These are phyloP conservation scores for Camillea tinctor DNA, from an alignment of 2,329 filamentous ascomycete genomes.

Conservation along the genomic window DNA sequence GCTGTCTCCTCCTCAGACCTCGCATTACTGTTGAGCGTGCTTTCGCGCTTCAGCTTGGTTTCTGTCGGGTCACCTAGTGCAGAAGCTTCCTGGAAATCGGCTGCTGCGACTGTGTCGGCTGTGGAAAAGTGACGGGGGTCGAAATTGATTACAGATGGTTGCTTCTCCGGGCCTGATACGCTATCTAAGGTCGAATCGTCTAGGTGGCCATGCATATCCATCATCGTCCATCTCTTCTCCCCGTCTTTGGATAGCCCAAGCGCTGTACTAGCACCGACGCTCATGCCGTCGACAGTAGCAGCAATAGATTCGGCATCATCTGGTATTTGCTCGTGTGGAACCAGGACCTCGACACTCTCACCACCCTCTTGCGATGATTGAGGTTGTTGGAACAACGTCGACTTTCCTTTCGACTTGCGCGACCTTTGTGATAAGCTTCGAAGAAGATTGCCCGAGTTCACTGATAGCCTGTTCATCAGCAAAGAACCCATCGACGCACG, in stretches of 20 bases:
- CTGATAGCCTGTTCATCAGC: conserved; percentile 49
- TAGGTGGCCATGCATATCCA: conserved; percentile 42
- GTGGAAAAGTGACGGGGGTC: conserved; percentile 22
- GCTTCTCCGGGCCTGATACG: conserved; percentile 7
- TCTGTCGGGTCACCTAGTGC: conserved; percentile 14
- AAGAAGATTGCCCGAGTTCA: conserved; percentile 45
- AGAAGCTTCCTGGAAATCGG: conserved; percentile 26
- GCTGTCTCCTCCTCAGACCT: conserved; percentile 17
- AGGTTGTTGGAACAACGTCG: conserved; percentile 17
- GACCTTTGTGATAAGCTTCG: conserved; percentile 42
- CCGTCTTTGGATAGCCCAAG: conserved; percentile 27
- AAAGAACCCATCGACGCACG: conserved; percentile 37
- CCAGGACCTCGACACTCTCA: conserved; percentile 47
- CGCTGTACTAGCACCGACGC: conserved; percentile 38
- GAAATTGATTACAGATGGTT: conserved; percentile 1
- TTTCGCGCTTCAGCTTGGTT: conserved; percentile 21
- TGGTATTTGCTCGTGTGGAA: conserved; percentile 34
- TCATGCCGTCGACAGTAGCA: conserved; percentile 57
- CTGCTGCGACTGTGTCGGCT: conserved; percentile 29
- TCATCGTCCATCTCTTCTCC: conserved; percentile 33
- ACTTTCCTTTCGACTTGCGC: conserved; percentile 22
- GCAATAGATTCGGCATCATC: conserved; percentile 53
- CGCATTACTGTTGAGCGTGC: conserved; percentile 13
- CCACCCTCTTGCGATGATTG: conserved; percentile 19
- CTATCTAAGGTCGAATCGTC: conserved; percentile 19